Evolutionary conservation across 2,329 filamentous ascomycete species (phyloP).

Genomic region (Fusarium sp.): DNA sequence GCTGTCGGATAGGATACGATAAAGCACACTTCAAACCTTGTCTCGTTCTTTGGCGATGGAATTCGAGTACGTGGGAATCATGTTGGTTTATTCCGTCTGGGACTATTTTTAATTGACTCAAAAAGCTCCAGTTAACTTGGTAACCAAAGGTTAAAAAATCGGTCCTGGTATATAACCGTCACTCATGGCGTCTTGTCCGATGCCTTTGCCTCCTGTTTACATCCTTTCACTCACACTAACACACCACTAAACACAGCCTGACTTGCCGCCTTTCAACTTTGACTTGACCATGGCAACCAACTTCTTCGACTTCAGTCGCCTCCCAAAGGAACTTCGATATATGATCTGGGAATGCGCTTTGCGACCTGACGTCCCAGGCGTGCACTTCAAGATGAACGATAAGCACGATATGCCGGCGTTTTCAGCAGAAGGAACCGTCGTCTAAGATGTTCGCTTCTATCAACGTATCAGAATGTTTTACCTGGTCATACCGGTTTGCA

Average conservation of each 20-base stretch:
- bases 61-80: too few species aligned
- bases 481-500: too few species aligned
- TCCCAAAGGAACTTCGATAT: background rate
- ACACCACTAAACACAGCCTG: background rate
- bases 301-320: background rate
- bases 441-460: too few species aligned
- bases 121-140: too few species aligned
- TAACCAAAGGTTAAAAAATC: too few species aligned
- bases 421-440: background rate
- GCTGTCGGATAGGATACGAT: too few species aligned
- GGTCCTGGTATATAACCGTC: too few species aligned
- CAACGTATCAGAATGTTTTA: fast-evolving
- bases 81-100: too few species aligned
- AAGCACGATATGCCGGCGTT: background rate
- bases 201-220: background rate
- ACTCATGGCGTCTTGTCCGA: too few species aligned
- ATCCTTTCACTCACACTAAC: background rate
- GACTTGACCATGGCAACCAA: background rate
- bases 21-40: too few species aligned
- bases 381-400: background rate
- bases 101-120: too few species aligned
- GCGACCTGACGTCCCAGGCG: background rate
- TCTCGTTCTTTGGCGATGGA: too few species aligned
- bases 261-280: background rate
- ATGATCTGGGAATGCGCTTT: background rate